Evolutionary conservation across 805 yeast species (phyloP), one percentile per base, ranked within the genome.

Genomic region (Metschnikowia noctiluminum): DNA sequence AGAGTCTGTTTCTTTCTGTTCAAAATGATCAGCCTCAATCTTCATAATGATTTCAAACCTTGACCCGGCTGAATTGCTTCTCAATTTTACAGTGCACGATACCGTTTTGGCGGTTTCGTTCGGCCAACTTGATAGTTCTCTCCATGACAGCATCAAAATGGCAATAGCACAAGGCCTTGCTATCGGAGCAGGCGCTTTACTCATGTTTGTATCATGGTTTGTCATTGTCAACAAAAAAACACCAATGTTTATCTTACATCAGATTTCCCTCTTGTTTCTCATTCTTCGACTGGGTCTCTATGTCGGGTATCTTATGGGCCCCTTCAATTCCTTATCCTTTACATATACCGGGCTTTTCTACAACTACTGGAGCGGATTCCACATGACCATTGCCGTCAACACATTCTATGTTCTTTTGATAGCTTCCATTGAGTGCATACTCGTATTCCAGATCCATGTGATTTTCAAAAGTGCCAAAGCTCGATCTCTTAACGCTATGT

Each of bases 221-320:
- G 40, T 50, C 35, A 47, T 52, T 35, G 77, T 75, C 46, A 79
- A 77, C 50, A 80, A 75, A 56, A 75, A 65, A 21, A 80, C 91
- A 0, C 87, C 90, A 7, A 79, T 89, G 28, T 92, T 89, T 63
- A 63, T 83, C n/a, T 66, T 89, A 40, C 90, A 91, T 64, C 83
- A 82, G 61, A 43, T 73, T 2, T 79, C 87, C 32, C 69, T 92
- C 45, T 43, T 79, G 2, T 61, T 82, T 5, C 66, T 84, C 45
- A 63, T 84, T 5, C 48, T 89, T 13, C 85, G 87, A 45, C 79
- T 90, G 0, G 76, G 79, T 2, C 65, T 90, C 6, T 82, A 77
- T 65, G 58, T 86, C 28, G 74, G 68, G 11, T 81, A 83, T 54
- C 61, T 83, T 15, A 59, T 76, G 32, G 80, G 86, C 10, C 74